A percentile compares a stretch with the other conserved stretches of the same genome.
Conservation (phyloP, 1,284 basidiomycete species). For the Xerocomus minutiporus region DNA sequence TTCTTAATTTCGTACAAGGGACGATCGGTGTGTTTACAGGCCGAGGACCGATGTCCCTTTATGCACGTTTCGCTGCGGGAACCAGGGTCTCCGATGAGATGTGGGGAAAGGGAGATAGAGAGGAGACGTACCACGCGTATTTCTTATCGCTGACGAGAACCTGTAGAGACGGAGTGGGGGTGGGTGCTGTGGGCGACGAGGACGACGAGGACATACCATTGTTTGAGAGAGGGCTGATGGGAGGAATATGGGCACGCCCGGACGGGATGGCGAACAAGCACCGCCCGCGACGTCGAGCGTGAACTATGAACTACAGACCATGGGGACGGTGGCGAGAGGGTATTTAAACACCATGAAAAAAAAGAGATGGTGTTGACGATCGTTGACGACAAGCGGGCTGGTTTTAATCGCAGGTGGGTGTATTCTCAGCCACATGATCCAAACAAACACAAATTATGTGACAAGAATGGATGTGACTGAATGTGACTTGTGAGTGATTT, state of each 20-base stretch:
- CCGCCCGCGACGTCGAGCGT: conserved; percentile 44
- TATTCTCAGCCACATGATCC: conserved; percentile 21
- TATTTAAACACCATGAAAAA: conserved; percentile 40
- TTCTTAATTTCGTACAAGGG: conserved; percentile 79
- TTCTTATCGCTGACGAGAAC: conserved; percentile 78
- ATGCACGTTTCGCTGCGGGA: conserved; percentile 69
- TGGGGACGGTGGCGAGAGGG: conserved; percentile 25
- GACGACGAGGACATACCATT: conserved; percentile 36
- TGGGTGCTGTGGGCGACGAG: neutral
- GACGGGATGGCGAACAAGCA: conserved; percentile 38
- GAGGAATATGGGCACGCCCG: conserved; percentile 26
- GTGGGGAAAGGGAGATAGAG: neutral
- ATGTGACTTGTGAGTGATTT: conserved; percentile 21
- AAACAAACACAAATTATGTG: conserved; percentile 27
- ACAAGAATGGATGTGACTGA: conserved; percentile 11
- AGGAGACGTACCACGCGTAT: conserved; percentile 63
- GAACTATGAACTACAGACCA: conserved; percentile 41
- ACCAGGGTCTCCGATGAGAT: conserved; percentile 4
- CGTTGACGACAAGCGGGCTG: conserved; percentile 41
- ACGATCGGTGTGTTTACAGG: conserved; percentile 72
- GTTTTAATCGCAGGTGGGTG: conserved; percentile 27
- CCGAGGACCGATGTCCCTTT: conserved; percentile 77
- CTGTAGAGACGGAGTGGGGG: conserved; percentile 32
- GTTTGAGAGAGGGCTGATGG: conserved; percentile 6
- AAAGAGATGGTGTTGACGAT: conserved; percentile 39